Evolutionary conservation across 257 asterid genomes (phyloP).

Genomic region (Solanum megistacrolobum): DNA sequence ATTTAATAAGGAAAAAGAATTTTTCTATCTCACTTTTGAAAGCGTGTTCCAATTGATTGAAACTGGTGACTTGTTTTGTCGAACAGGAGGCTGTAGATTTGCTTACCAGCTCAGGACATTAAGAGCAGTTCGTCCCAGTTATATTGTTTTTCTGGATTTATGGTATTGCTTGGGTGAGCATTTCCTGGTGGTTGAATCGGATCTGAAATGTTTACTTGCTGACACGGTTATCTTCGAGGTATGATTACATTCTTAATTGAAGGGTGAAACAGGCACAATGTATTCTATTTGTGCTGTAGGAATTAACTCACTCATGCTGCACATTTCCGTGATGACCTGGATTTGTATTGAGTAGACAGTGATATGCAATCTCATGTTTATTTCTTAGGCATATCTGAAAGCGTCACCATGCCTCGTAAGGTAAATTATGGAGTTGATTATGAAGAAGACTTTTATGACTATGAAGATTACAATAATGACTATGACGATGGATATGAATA

Average conservation of each 20-base stretch:
- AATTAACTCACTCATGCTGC: neutral
- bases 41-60: neutral
- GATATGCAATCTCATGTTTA: neutral
- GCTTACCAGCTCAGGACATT: neutral
- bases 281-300: neutral
- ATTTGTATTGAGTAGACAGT: neutral
- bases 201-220: neutral
- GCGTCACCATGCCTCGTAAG: conserved; percentile 67
- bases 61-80: neutral
- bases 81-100: neutral
- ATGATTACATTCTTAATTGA: neutral
- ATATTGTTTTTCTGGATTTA: neutral
- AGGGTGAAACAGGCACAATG: neutral
- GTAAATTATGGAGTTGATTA: conserved; percentile 30
- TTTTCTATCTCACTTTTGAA: neutral
- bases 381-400: conserved; percentile 12
- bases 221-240: neutral
- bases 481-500: conserved; percentile 32
- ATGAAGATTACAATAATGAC: conserved; percentile 45
- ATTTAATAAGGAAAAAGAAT: neutral
- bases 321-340: neutral
- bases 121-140: neutral
- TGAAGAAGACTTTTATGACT: conserved; percentile 35
- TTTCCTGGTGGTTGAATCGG: neutral
- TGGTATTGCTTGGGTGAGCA: neutral